Conservation (phyloP, 495 filamentous ascomycete genomes). For the Lepidopterella palustris region DNA sequence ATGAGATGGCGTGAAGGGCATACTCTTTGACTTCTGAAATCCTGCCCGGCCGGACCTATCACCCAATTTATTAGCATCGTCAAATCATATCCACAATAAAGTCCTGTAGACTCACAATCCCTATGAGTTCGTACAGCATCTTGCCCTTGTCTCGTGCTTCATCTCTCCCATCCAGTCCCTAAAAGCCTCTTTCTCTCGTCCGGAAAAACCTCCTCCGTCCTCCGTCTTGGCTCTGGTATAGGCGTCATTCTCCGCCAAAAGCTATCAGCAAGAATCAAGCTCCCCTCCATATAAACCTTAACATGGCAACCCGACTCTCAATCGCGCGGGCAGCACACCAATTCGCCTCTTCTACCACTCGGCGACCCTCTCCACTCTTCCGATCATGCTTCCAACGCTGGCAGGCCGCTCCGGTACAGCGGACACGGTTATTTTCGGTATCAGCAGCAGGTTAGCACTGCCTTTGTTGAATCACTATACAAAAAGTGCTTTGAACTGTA, state of each 20-base stretch:
- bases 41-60: slow-evolving; percentile 80
- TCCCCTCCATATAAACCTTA: not conserved
- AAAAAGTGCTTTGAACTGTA: not conserved
- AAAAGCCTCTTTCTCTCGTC: too few relatives aligned
- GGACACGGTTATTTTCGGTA: slow-evolving; percentile 24
- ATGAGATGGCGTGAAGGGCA: slow-evolving; percentile 22
- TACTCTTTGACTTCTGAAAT: slow-evolving; percentile 93
- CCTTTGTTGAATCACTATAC: not conserved
- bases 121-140: slow-evolving; percentile 98
- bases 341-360: slow-evolving; percentile 16
- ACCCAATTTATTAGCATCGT: slow-evolving; percentile 4
- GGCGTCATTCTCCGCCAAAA: not conserved
- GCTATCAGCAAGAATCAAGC: not conserved
- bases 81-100: not conserved
- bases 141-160: slow-evolving; percentile 16
- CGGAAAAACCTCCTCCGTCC: not conserved
- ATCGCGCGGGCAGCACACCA: slow-evolving; percentile 23
- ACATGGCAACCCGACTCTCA: slow-evolving; percentile 28
- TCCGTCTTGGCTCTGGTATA: not conserved
- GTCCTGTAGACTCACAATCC: slow-evolving; percentile 59
- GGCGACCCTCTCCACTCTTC: slow-evolving; percentile 4
- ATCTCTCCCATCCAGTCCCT: not conserved
- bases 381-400: slow-evolving; percentile 6
- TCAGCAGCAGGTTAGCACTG: not conserved
- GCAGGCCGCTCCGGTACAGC: slow-evolving; percentile 10